Conservation (phyloP, 495 filamentous ascomycete genomes). For the Podospora fimiseda region DNA sequence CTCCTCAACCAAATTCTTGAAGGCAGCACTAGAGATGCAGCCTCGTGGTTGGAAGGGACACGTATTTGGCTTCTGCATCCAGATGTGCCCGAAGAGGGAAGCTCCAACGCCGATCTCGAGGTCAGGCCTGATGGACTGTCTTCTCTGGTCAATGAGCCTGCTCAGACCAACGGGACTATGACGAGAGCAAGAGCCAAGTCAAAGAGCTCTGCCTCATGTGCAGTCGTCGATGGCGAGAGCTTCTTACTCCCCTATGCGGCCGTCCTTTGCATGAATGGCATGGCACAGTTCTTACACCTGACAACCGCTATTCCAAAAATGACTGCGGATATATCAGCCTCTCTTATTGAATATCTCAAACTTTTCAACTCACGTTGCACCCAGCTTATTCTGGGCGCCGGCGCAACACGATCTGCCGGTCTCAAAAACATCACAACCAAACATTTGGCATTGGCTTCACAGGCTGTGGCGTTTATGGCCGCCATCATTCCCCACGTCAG, state of each 20-base stretch:
- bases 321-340: slow-evolving; percentile 71
- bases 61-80: slow-evolving; percentile 61
- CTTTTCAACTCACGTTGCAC: slow-evolving; percentile 91
- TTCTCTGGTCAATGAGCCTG: slow-evolving; percentile 10
- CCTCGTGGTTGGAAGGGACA: slow-evolving; percentile 63
- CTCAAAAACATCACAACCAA: slow-evolving; percentile 95
- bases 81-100: slow-evolving; percentile 21
- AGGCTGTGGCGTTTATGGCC: slow-evolving; percentile 82
- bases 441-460: slow-evolving; percentile 87
- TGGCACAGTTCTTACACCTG: slow-evolving; percentile 75
- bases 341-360: slow-evolving; percentile 59
- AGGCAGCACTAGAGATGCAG: slow-evolving; percentile 72
- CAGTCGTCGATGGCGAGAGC: slow-evolving; percentile 74
- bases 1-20: slow-evolving; percentile 64
- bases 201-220: slow-evolving; percentile 48
- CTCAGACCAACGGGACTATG: slow-evolving; percentile 45
- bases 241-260: slow-evolving; percentile 84
- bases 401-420: slow-evolving; percentile 83
- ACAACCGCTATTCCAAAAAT: slow-evolving; percentile 80
- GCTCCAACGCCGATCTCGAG: slow-evolving; percentile 8
- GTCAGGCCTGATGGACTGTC: background rate
- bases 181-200: slow-evolving; percentile 47
- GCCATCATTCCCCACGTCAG: slow-evolving; percentile 83
- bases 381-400: slow-evolving; percentile 91
- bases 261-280: slow-evolving; percentile 67